Conservation (phyloP, 352 stramenopile genomes). For the Phytopythium vexans region DNA sequence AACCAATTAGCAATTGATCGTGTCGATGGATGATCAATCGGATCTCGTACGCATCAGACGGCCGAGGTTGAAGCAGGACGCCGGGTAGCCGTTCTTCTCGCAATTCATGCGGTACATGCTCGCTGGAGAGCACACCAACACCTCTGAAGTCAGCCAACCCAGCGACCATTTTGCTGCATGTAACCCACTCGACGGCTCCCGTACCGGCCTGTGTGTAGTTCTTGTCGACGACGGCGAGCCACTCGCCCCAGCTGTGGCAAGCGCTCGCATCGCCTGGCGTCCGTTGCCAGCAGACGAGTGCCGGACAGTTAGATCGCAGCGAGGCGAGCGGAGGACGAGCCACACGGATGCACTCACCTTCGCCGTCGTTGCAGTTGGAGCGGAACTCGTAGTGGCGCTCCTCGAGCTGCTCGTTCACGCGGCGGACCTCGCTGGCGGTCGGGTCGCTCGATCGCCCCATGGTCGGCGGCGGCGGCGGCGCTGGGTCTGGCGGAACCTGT, state of each 20-base stretch:
- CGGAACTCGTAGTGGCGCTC: constrained; percentile 87
- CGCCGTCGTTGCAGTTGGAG: constrained; percentile 82
- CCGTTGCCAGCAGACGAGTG: neutral
- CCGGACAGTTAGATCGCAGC: too few species aligned
- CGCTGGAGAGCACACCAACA: constrained; percentile 20
- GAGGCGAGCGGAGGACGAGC: too few species aligned
- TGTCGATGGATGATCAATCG: neutral
- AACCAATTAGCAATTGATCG: neutral
- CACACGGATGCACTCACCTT: constrained; percentile 22
- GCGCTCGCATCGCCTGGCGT: constrained; percentile 61
- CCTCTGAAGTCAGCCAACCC: neutral
- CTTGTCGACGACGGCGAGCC: constrained; percentile 84
- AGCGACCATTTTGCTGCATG: too few species aligned
- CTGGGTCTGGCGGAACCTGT: too few species aligned
- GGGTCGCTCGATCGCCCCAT: constrained; percentile 42
- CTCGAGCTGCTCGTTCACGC: constrained; percentile 83
- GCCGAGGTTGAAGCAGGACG: constrained; percentile 87
- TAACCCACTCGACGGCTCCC: neutral
- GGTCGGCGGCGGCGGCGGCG: neutral
- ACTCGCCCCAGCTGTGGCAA: constrained; percentile 86
- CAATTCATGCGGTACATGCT: constrained; percentile 85
- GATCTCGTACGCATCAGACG: constrained; percentile 61
- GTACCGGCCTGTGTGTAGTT: constrained; percentile 74
- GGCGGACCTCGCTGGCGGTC: constrained; percentile 59
- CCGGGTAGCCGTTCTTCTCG: constrained; percentile 71